A percentile compares a stretch with the other conserved stretches of the same genome.
These are phyloP conservation scores for Bipolaris cookei DNA, from an alignment of 2,329 filamentous ascomycete genomes.

Conservation along the genomic window DNA sequence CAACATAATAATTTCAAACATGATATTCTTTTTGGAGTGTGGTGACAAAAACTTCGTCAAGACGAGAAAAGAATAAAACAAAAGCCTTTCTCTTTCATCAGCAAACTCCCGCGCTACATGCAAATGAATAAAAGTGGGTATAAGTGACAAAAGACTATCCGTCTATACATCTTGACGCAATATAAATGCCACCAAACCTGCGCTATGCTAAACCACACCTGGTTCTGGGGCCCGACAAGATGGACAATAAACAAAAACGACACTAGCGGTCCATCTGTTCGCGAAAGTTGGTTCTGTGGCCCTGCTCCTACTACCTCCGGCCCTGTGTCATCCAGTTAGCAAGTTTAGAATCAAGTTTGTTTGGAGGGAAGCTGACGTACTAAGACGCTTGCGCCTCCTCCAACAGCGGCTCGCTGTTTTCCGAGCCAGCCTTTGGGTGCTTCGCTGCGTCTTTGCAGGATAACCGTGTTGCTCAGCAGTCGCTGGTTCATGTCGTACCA, in stretches of 20 bases:
- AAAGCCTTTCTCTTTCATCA: background rate
- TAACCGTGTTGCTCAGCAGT: constrained; percentile 82
- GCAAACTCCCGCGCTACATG: constrained; percentile 7
- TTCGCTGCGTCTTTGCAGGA: constrained; percentile 76
- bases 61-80: background rate
- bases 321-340: constrained; percentile 7
- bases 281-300: background rate
- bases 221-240: constrained; percentile 14
- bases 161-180: constrained; percentile 19
- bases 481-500: constrained; percentile 84
- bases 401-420: constrained; percentile 70
- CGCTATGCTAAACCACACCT: constrained; percentile 18
- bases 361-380: constrained; percentile 24
- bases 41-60: too few species aligned
- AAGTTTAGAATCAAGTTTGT: background rate
- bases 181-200: constrained; percentile 20
- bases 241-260: constrained; percentile 15
- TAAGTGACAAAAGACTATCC: constrained; percentile 20
- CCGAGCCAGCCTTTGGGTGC: constrained; percentile 82
- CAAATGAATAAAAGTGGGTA: constrained; percentile 20
- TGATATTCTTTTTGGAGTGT: too few species aligned
- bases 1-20: too few species aligned
- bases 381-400: constrained; percentile 32
- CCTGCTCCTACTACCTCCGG: constrained; percentile 8
- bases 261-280: constrained; percentile 10